These are phyloP conservation scores for Cercospora sp. DNA, from an alignment of 2,329 filamentous ascomycete species.

Conservation along the genomic window DNA sequence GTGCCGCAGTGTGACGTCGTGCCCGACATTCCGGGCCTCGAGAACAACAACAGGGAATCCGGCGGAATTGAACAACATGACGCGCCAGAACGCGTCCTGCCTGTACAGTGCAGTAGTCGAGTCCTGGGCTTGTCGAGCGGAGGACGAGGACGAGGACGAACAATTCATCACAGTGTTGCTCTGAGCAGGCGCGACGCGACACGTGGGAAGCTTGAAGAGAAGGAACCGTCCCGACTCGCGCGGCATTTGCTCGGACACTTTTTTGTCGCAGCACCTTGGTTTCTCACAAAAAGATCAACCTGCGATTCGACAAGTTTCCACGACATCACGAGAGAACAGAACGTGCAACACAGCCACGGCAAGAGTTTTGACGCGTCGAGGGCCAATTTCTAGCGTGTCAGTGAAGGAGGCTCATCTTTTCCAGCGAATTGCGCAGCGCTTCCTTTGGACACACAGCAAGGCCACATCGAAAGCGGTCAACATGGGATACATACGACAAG, in stretches of 20 bases:
- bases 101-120: neutral
- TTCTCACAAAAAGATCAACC: neutral
- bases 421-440: neutral
- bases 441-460: neutral
- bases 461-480: constrained; percentile 5
- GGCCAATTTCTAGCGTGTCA: neutral
- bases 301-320: neutral
- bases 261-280: neutral
- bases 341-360: neutral
- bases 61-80: neutral
- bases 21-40: neutral
- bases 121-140: neutral
- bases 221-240: constrained; percentile 2
- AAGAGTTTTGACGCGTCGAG: neutral
- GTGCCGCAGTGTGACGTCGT: neutral
- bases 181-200: neutral
- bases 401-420: neutral
- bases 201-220: neutral
- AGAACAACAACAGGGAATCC: neutral
- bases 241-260: neutral
- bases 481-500: constrained; percentile 96
- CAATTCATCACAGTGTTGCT: neutral
- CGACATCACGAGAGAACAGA: neutral
- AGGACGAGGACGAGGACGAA: neutral
- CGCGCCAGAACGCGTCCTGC: neutral